Conservation (phyloP, 2,329 filamentous ascomycete species). For the Sporothrix curviconia region DNA sequence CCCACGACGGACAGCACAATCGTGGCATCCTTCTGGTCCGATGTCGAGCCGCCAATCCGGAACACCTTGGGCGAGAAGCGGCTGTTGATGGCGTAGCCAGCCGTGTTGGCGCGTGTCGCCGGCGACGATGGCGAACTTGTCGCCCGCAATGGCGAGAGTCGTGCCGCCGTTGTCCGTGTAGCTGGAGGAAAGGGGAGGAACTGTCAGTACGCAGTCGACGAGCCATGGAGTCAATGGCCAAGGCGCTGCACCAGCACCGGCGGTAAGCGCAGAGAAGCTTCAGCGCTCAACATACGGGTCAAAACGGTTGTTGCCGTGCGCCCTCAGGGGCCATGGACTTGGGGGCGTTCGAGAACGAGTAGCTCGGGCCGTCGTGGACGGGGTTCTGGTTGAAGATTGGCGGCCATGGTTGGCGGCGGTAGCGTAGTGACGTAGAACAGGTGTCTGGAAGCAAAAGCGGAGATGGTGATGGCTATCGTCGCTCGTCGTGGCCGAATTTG, state of each 20-base stretch:
- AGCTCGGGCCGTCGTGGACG: slow-evolving; percentile 61
- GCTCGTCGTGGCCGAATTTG: background rate
- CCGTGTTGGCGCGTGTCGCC: slow-evolving; percentile 94
- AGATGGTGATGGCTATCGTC: background rate
- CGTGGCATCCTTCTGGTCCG: slow-evolving; percentile 75
- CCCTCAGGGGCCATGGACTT: slow-evolving; percentile 46
- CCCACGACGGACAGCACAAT: slow-evolving; percentile 92
- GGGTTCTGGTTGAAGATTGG: slow-evolving; percentile 67
- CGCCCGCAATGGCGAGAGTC: slow-evolving; percentile 87
- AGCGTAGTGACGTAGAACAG: too few relatives aligned
- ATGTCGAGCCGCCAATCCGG: slow-evolving; percentile 86
- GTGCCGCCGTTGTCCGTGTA: slow-evolving; percentile 98
- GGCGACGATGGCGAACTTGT: slow-evolving; percentile 91
- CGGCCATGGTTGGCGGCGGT: slow-evolving; percentile 41
- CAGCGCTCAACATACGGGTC: slow-evolving; percentile 63
- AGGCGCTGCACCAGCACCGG: too few relatives aligned
- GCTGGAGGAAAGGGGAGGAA: slow-evolving; percentile 36
- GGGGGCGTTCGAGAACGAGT: slow-evolving; percentile 59
- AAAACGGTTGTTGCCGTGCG: slow-evolving; percentile 70
- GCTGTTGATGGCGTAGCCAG: slow-evolving; percentile 98
- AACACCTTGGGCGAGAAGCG: slow-evolving; percentile 94
- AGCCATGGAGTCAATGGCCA: too few relatives aligned
- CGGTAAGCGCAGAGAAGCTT: too few relatives aligned
- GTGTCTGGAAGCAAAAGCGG: background rate
- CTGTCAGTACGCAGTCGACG: background rate